Percentiles rank a stretch among this genome's conserved stretches.
Conservation (phyloP, 805 yeast species). For the Yamadazyma insecticola region DNA sequence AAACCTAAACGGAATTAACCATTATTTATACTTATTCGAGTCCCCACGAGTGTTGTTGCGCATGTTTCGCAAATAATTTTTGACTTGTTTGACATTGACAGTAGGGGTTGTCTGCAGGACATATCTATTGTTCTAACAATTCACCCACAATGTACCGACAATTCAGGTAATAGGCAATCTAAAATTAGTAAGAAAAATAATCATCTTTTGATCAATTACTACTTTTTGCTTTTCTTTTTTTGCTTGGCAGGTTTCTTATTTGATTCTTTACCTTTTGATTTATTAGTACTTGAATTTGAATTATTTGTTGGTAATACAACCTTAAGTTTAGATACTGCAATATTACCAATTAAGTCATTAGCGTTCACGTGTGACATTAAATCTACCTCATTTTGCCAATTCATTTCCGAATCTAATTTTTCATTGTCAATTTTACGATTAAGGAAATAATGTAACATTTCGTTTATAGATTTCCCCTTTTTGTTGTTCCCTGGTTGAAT, state of each 20-base stretch:
- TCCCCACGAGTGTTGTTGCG: too few relatives aligned
- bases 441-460: slow-evolving; percentile 56
- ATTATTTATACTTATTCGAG: too few relatives aligned
- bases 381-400: slow-evolving; percentile 70
- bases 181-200: too few relatives aligned
- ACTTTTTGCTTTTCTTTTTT: slow-evolving; percentile 8
- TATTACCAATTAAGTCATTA: slow-evolving; percentile 58
- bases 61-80: too few relatives aligned
- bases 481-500: slow-evolving; percentile 75
- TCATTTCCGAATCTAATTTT: slow-evolving; percentile 47
- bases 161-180: too few relatives aligned
- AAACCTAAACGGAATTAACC: too few relatives aligned
- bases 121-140: too few relatives aligned
- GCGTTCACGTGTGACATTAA: slow-evolving; percentile 53
- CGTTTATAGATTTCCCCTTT: slow-evolving; percentile 82
- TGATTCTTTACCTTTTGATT: slow-evolving; percentile 3
- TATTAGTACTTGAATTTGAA: slow-evolving; percentile 2
- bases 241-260: slow-evolving; percentile 5
- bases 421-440: slow-evolving; percentile 36
- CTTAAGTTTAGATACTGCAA: slow-evolving; percentile 72
- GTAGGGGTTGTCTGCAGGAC: too few relatives aligned
- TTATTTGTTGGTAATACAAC: slow-evolving; percentile 44
- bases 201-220: too few relatives aligned
- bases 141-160: too few relatives aligned
- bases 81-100: too few relatives aligned